Evolutionary conservation across 257 asterid genomes (phyloP), one percentile per base, ranked within the genome.

Genomic region (Gentiana dahurica): DNA sequence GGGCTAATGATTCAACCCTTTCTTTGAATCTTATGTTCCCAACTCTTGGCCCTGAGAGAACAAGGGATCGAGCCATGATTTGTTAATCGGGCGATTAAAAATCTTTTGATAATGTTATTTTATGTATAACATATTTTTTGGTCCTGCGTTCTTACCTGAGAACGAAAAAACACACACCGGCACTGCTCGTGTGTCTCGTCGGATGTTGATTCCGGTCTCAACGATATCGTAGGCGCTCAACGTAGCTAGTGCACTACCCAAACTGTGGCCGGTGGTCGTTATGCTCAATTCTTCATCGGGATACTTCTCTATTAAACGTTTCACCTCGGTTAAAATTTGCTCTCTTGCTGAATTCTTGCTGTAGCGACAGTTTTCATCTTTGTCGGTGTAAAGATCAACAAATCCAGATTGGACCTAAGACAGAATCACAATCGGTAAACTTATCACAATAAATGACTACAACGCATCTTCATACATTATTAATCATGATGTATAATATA

Each of bases 11-110:
- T 41, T 78, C 83, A 0, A 60, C 11, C 41, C 85, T 62, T 52
- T 63, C 65, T 56, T 61, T 73, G 64, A 81, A 81, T 34, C 80
- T 73, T 1, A 33, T 46, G 13, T 81, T 81, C 53, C 89, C 85
- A 3, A 81, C 89, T 49, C 89, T 67, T 6, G 89, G 85, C 3
- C 85, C 85, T 39, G 45, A 24, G 24, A 24, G 24, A 24, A 24
- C 24, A 24, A 24, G 24, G 24, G 24, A 24, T 24, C 24, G 24
- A 24, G 24, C 24, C 24, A 24, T 24, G 24, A 24, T 24, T 24
- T 24, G 24, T 24, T 24, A 24, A 24, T 24, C 24, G 24, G 1
- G 24, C 24, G 24, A 24, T 24, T 24, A 24, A 24, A 24, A 24
- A 24, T 24, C 24, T 24, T 24, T 24, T 24, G 24, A 24, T 24